Percentiles rank a stretch among this genome's conserved stretches.
phyloP scores from a whole-genome alignment of 176 grass and related monocot genomes.

The Bonia amplexicaulis region DNA sequence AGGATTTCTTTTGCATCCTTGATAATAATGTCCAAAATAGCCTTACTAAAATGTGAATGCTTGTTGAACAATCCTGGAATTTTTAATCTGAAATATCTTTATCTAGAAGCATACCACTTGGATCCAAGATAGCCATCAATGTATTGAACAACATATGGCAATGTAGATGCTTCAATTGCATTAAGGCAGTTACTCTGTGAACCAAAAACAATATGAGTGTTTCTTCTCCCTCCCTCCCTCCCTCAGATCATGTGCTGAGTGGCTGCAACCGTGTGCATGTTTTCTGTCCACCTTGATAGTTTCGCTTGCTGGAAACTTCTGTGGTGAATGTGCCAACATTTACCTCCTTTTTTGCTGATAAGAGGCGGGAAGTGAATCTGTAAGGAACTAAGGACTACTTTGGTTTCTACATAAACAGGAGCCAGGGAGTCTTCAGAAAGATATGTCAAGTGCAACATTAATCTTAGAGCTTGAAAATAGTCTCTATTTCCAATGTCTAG shows the following conservation, averaged over 20 bases:
- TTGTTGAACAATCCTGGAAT: slow-evolving; percentile 3
- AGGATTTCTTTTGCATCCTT: slow-evolving; percentile 4
- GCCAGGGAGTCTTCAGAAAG: neutral
- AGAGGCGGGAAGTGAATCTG: neutral
- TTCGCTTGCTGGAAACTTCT: neutral
- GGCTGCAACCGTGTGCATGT: neutral
- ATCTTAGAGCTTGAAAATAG: neutral
- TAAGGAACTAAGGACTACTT: neutral
- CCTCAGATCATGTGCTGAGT: slow-evolving; percentile 11
- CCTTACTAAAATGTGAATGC: neutral
- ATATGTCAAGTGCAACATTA: neutral
- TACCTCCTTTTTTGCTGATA: neutral
- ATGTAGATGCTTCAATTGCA: neutral
- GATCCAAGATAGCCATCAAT: neutral
- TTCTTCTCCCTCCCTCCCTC: neutral
- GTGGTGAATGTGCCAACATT: neutral
- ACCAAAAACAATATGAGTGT: neutral
- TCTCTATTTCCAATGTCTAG: neutral
- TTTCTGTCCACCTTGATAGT: neutral
- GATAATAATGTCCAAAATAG: slow-evolving; percentile 17
- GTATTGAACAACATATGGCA: neutral
- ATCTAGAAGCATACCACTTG: neutral
- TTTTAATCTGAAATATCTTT: neutral
- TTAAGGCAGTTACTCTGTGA: neutral
- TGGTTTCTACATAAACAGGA: neutral